Base-by-base conservation (phyloP, 768 basidiomycete species). In the Exsudoporus frostii region DNA sequence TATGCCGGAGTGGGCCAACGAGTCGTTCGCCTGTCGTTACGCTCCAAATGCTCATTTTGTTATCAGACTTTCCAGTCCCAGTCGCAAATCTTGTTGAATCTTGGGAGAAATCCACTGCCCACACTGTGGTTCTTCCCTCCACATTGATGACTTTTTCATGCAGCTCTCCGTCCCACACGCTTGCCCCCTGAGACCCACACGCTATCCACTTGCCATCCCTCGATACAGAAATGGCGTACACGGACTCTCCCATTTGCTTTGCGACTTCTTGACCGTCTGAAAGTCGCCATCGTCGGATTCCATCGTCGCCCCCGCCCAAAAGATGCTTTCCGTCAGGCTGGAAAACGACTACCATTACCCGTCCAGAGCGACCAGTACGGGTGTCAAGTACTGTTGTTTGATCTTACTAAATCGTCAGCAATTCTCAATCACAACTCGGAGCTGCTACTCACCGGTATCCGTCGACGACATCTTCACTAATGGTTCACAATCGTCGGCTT, bases 341-440 rank as follows among this genome's bases (percentile, higher is more conserved):
- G 39, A 40, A 40, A 0, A 7, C 22, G 8, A 25, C 15, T 24
- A 24, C 9, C 1, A 2, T 25, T 15, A 41, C 22, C 2, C 5
- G 3, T 0, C 1, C 14, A 10, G 20, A 24, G 15, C 5, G 4
- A 7, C 40, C 24, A n/a, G n/a, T n/a, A n/a, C n/a, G n/a, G 8
- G n/a, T 9, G 17, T 37, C 36, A 10, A 37, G 9, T n/a, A 37
- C 36, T n/a, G 10, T 37, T 9, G 24, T 17, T 24, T 41, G 40
- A 9, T 41, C 24, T 41, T 41, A 9, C 15, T 41, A 5, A 17
- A 41, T 17, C 2, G 9, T 41, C 15, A 41, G 24, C 24, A 25
- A 10, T 41, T 7, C 8, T 17, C 22, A 22, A 8, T 17, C 24
- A 41, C 15, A 10, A 3, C 22, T 24, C 24, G 5, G 15, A 41